Conservation (phyloP, 495 filamentous ascomycete species). For the Pseudomonodictys pantanalensis region DNA sequence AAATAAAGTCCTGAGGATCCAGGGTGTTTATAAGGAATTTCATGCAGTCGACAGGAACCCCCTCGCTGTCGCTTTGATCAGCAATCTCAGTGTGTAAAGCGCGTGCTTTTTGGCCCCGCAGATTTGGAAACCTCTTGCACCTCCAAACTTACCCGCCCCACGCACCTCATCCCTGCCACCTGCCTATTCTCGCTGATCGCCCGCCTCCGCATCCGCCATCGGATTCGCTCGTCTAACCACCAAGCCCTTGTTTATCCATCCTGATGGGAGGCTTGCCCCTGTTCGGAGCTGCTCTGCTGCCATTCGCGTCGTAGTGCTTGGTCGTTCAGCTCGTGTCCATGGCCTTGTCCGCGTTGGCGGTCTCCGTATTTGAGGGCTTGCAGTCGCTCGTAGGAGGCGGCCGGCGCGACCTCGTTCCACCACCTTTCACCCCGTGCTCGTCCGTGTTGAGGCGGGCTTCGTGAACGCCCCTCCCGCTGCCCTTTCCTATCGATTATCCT, state of each 20-base stretch:
- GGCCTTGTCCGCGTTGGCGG: background rate
- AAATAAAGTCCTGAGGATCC: too few species aligned
- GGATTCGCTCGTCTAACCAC: background rate
- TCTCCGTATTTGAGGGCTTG: background rate
- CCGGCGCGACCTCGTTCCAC: background rate
- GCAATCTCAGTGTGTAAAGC: too few species aligned
- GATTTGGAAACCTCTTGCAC: too few species aligned
- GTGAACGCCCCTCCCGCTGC: background rate
- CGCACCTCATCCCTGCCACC: background rate
- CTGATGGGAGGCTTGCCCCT: background rate
- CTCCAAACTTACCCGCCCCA: too few species aligned
- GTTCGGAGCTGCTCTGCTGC: background rate
- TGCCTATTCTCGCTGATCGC: constrained; percentile 7
- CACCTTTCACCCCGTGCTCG: background rate
- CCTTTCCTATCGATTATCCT: background rate
- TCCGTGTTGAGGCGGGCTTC: background rate
- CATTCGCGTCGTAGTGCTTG: background rate
- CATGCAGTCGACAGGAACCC: too few species aligned
- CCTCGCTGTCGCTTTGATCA: too few species aligned
- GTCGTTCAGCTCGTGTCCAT: background rate
- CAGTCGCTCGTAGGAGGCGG: background rate
- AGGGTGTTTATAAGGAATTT: too few species aligned
- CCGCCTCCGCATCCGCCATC: background rate
- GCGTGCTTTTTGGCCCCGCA: too few species aligned
- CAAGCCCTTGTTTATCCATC: background rate